These are phyloP conservation scores for Cronartium quercuum DNA, from an alignment of 1,284 basidiomycete species.

Conservation along the genomic window DNA sequence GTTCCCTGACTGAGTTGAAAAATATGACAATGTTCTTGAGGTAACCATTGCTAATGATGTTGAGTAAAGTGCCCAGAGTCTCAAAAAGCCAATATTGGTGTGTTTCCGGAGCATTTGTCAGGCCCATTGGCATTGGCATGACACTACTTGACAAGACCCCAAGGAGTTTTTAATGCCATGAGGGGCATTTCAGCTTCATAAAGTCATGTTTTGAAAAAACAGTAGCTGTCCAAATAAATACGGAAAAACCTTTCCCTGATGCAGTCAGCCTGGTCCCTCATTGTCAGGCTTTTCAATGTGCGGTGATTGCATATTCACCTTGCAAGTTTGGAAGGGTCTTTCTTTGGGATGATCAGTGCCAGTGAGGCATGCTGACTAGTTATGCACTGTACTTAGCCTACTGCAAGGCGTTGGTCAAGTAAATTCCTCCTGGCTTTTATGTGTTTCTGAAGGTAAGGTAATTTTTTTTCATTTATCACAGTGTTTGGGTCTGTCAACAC, in stretches of 20 bases:
- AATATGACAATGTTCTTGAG: constrained; percentile 55
- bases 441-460: constrained; percentile 13
- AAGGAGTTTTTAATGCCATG: constrained; percentile 52
- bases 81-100: constrained; percentile 44
- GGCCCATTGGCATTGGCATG: constrained; percentile 54
- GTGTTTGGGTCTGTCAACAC: constrained; percentile 3
- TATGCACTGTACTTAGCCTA: constrained; percentile 25
- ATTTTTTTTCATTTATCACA: constrained; percentile 33
- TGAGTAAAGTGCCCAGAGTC: constrained; percentile 45
- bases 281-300: constrained; percentile 37
- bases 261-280: constrained; percentile 31
- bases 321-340: constrained; percentile 40
- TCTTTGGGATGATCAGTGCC: constrained; percentile 7
- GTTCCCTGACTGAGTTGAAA: constrained; percentile 50
- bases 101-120: constrained; percentile 50
- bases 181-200: constrained; percentile 50
- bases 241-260: constrained; percentile 47
- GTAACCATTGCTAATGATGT: constrained; percentile 52
- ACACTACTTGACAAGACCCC: constrained; percentile 52
- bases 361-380: constrained; percentile 19
- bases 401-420: constrained; percentile 36
- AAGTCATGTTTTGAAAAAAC: constrained; percentile 52
- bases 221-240: constrained; percentile 53
- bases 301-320: constrained; percentile 41
- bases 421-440: constrained; percentile 17